phyloP scores from a whole-genome alignment of 805 yeast genomes.

The Wickerhamiella domercqiae region DNA sequence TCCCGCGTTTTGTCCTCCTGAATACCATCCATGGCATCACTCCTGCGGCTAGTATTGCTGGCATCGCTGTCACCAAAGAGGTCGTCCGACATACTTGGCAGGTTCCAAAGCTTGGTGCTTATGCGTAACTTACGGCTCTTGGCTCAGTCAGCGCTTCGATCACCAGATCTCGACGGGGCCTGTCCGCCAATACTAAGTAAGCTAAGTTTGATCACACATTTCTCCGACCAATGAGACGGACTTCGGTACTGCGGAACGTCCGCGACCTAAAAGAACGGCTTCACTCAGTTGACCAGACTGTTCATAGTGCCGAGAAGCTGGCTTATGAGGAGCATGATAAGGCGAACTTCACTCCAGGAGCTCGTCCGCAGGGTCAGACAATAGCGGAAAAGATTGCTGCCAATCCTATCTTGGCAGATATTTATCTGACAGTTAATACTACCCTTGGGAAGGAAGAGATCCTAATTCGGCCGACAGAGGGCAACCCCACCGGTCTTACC shows the following conservation, averaged over 20 bases:
- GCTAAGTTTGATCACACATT: too few species aligned
- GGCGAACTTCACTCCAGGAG: constrained; percentile 10
- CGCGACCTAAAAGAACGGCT: constrained; percentile 11
- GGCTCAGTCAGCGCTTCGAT: too few species aligned
- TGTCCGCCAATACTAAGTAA: too few species aligned
- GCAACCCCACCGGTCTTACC: constrained; percentile 69
- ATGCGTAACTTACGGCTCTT: too few species aligned
- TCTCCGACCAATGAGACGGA: constrained; percentile 17
- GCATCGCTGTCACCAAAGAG: constrained; percentile 10
- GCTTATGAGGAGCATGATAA: constrained; percentile 14
- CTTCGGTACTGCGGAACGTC: constrained; percentile 13
- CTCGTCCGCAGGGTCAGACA: constrained; percentile 4
- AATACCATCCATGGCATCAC: background rate
- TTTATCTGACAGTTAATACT: constrained; percentile 15
- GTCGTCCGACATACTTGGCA: too few species aligned
- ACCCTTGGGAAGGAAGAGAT: constrained; percentile 19
- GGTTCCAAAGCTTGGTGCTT: too few species aligned
- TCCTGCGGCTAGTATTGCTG: too few species aligned
- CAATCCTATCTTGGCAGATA: constrained; percentile 19
- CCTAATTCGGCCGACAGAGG: constrained; percentile 42
- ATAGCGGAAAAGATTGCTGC: constrained; percentile 16
- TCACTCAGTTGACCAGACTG: constrained; percentile 15
- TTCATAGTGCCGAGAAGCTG: constrained; percentile 11
- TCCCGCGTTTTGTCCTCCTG: too few species aligned
- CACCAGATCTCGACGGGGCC: too few species aligned